A percentile compares a stretch with the other conserved stretches of the same genome.
Conservation (phyloP, 2,329 filamentous ascomycete species). For the Pezicula carpinea region DNA sequence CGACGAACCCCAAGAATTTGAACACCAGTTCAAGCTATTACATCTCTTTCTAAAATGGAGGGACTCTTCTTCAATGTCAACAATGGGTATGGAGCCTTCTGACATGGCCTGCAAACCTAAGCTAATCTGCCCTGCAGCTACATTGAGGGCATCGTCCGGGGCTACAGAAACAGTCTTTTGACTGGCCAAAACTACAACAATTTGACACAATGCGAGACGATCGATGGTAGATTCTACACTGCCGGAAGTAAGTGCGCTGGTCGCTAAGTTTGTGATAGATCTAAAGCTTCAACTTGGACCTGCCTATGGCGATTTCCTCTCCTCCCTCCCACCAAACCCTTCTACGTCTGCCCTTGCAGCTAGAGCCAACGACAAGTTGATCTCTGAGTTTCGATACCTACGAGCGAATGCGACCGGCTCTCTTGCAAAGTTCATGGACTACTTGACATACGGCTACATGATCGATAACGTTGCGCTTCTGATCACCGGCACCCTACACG, state of each 20-base stretch:
- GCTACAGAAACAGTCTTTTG: conserved; percentile 91
- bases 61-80: conserved; percentile 92
- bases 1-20: neutral
- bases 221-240: conserved; percentile 67
- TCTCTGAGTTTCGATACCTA: conserved; percentile 94
- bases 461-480: conserved; percentile 98
- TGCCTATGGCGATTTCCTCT: conserved; percentile 94
- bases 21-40: conserved; percentile 8
- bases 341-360: conserved; percentile 92
- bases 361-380: conserved; percentile 96
- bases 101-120: neutral
- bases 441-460: conserved; percentile 99
- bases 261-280: conserved; percentile 50
- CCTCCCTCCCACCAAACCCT: conserved; percentile 88
- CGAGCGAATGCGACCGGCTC: conserved; percentile 90
- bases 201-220: conserved; percentile 94
- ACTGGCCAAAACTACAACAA: conserved; percentile 90
- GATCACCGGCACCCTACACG: conserved; percentile 95
- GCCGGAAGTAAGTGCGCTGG: neutral
- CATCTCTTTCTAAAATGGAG: conserved; percentile 59
- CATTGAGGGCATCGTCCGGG: conserved; percentile 94
- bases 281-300: conserved; percentile 96
- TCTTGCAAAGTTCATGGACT: conserved; percentile 93
- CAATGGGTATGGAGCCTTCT: conserved; percentile 61
- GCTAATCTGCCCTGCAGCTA: conserved; percentile 57